Base-by-base conservation (phyloP, 2,329 filamentous ascomycete genomes). In the Penicillium sp. region DNA sequence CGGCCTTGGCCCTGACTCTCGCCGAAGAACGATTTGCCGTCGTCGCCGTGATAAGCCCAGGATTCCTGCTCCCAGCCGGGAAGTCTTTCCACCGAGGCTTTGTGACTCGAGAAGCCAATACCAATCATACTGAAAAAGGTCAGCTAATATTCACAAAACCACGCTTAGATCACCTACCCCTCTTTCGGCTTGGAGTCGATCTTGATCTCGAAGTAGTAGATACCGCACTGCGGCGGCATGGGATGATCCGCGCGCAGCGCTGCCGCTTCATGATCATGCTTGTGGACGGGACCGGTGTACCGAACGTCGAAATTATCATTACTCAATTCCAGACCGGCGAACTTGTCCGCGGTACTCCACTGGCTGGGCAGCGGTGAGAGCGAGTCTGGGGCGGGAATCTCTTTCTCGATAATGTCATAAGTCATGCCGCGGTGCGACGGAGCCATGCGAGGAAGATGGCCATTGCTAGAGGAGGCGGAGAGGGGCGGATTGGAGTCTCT, bases 191-290 rank as follows among this genome's bases (percentile, higher is more conserved):
- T 85, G 7, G 85, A 83, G 47, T 87, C 71, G 45, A 91, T 83
- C 8, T 83, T 84, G 32, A 86, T 80, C 67, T 99, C 94, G 68
- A 86, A 99, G 72, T 99, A 99, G 73, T 96, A 99, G 56, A 99
- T 88, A 2, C 94, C 94, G 62, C 90, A 94, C 67, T 96, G 89
- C 34, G 86, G 82, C 4, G 94, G 92, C 86, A 97, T 97, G 46
- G 87, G 84, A 70, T 92, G 81, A 71, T 99, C 89, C 27, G 92
- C 85, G 52, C 94, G 86, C 54, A 96, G 86, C 11, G 90, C 85
- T 34, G 86, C 91, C 16, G 91, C 90, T 71, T 97, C 94, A 67
- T 89, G 78, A 11, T 88, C 85, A 55, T 81, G 77, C 43, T 82
- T 81, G 69, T 85, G 85, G 39, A 78, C 76, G 10, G 78, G 72